Base-by-base conservation (phyloP, 177 flowering plant species). In the Vitis hybrid region DNA sequence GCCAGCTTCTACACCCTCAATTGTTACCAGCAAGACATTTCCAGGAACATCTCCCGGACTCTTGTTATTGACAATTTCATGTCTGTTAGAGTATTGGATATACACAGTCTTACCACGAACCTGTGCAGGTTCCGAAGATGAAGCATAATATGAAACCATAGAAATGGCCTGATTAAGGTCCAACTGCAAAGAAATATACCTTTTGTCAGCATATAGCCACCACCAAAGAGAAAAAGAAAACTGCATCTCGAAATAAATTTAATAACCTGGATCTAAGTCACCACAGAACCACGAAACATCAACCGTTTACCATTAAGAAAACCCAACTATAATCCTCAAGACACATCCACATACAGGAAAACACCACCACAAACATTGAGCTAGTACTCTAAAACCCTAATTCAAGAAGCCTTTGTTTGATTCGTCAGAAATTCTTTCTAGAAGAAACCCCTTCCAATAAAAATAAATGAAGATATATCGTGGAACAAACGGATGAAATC, bases 71-170 rank as follows among this genome's bases (percentile, higher is more conserved):
- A 93, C 98, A 70, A 93, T 89, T 82, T 91, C 98, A 64, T 91
- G 91, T 64, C 98, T 80, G 66, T 91, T 91, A 4, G 97, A 93
- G 65, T 93, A 93, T 56, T 93, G 98, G 70, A 93, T 87, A 66
- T 91, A 93, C 14, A 93, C 98, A 48, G 89, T 87, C 78, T 91
- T 89, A 51, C 98, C 98, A 71, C 94, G 91, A 77, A 93, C 82
- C 56, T 88, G 91, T 11, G 98, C 98, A 52, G 94, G 94, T 64
- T 93, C 98, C 5, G 94, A 87, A 21, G 97, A 91, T 14, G 94
- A 89, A 17, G 98, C 97, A 83, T 83, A 91, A 77, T 91, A 93
- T 17, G 94, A 85, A 70, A 88, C 93, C 98, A 93, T 91, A 5
- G 83, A 80, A 51, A 89, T 91, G 10, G 98, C 97, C 83, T 88